Evolutionary conservation across 2,329 filamentous ascomycete species (phyloP), one percentile per base, ranked within the genome.

Genomic region (Herpotrichia juniperi): DNA sequence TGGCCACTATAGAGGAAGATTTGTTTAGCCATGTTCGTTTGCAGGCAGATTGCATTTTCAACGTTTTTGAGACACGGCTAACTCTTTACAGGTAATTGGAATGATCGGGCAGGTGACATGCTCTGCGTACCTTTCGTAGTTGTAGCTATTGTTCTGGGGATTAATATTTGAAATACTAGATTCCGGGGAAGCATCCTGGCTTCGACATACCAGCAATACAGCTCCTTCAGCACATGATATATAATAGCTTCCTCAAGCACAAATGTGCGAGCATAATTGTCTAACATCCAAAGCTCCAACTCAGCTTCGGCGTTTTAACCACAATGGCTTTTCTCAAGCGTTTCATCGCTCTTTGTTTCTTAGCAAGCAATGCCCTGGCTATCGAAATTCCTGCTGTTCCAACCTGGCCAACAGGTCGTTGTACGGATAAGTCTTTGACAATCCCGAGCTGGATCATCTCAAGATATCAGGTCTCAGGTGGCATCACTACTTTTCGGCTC

Each of bases 401-500:
- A 4, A 46, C 43, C 11, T 46, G 43, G 43, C 30, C 43, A 12
- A 26, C 44, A 16, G 44, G 32, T 10, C 44, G 32, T 9, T 47
- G 44, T 19, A 47, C 44, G 28, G 44, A 47, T 22, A 47, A 47
- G 22, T 47, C 44, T 5, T 16, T 47, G 11, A 47, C 44, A 26
- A 47, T 47, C n/a, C 44, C 44, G 28, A 47, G 44, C 22, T 47
- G 44, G 44, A 28, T 47, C 19, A 47, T 47, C 31, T 35, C 30
- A 4, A 47, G 39, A 2, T 47, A 47, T 24, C 37, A 25, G 32
- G 31, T 37, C 2, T 37, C 40, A 10, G 26, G 26, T 10, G 53
- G 53, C 11, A 46, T 25, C 3, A 45, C 53, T 6, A 53, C 37
- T 25, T 53, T 56, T 37, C 14, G 17, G 22, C 39, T 53, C 30